phyloP scores from a whole-genome alignment of 2,329 filamentous ascomycete genomes.

The Colletotrichum somersetense region DNA sequence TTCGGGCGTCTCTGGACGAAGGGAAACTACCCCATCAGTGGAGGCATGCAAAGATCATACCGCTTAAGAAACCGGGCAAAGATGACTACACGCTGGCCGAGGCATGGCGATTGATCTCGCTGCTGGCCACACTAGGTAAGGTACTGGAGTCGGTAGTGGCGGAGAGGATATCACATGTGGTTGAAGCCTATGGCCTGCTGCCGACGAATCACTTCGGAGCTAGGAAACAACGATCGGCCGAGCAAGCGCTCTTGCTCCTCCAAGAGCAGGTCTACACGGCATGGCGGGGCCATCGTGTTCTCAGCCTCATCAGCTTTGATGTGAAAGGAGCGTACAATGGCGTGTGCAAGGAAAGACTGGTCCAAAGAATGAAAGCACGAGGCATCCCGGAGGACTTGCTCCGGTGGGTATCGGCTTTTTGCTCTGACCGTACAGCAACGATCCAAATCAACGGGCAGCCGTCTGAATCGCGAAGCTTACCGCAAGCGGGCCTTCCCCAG shows the following conservation, averaged over 20 bases:
- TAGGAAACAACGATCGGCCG: neutral
- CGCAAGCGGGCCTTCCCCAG: neutral
- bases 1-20: conserved; percentile 33
- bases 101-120: conserved; percentile 3
- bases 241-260: conserved; percentile 16
- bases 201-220: conserved; percentile 7
- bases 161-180: neutral
- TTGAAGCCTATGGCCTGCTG: neutral
- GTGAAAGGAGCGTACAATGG: neutral
- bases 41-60: conserved; percentile 39
- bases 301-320: neutral
- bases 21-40: conserved; percentile 43
- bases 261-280: conserved; percentile 1
- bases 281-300: neutral
- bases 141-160: neutral
- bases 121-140: neutral
- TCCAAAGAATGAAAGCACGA: neutral
- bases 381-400: neutral
- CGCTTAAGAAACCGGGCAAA: conserved; percentile 12
- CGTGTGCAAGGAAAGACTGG: neutral
- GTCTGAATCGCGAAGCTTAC: neutral
- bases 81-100: neutral
- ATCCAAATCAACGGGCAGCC: neutral
- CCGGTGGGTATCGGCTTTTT: neutral
- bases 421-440: neutral